Base-by-base conservation (phyloP, 805 yeast genomes). In the Brettanomyces naardenensis region DNA sequence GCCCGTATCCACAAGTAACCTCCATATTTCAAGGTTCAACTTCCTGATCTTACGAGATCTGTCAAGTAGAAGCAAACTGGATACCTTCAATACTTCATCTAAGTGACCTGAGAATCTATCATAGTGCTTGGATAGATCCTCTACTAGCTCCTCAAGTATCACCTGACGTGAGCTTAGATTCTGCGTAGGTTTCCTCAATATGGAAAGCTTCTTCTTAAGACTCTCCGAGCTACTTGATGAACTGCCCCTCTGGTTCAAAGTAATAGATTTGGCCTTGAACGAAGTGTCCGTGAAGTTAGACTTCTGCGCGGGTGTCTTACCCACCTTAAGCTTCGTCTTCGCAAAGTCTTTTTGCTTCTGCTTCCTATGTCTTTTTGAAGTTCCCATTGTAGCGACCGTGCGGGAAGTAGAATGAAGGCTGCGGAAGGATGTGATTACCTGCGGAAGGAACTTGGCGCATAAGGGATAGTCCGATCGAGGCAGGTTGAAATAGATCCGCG, bases 221-320 rank as follows among this genome's bases (percentile, higher is more conserved):
- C 77, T 81, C 5, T 61, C 62, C 31, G 70, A 73, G 9, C 28
- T 58, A 52, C 25, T 52, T 40, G n/a, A 25, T 19, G 33, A 33
- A 25, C 11, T 40, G 35, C 11, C 20, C 33, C 34, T 20, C 29
- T 60, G 53, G 30, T 65, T 67, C 17, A 68, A 42, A 14, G 64
- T 59, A 47, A 46, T 28, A 41, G 36, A 56, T 51, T 78, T 83
- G 9, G 95, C 78, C 31, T 71, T 73, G 61, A 90, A 90, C 1
- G 94, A 80, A 0, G 95, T 86, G 47, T 83, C 90, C 4, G 98
- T 92, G 41, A 71, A 75, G 54, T 87, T 86, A 15, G 77, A 73
- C 5, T 88, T 77, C 44, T 75, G 75, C 5, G 78, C 75, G 15
- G 75, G 74, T 3, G 81, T 66, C 59, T 92, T 92, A 40, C 98